Evolutionary conservation across 2,329 filamentous ascomycete species (phyloP).

Genomic region (Fusarium torulosum): DNA sequence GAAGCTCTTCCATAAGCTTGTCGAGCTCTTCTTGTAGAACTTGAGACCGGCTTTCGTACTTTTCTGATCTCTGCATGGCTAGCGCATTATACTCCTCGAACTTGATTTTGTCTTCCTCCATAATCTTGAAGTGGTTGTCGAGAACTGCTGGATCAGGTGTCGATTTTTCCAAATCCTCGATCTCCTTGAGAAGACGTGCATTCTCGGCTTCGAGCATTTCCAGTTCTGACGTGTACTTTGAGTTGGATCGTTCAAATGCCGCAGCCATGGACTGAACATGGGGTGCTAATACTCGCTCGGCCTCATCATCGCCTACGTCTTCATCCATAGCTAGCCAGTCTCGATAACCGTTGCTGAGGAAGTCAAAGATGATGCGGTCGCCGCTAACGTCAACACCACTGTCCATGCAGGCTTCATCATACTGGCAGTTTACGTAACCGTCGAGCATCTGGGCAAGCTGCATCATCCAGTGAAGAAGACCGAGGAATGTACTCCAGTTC

Average conservation of each 20-base stretch:
- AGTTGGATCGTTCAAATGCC: conserved; percentile 87
- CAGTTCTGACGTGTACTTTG: conserved; percentile 86
- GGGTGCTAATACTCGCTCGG: conserved; percentile 80
- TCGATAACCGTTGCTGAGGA: conserved; percentile 88
- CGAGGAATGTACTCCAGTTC: conserved; percentile 96
- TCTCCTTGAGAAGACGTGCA: conserved; percentile 82
- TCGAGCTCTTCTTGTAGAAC: conserved; percentile 89
- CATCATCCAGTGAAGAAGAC: conserved; percentile 99
- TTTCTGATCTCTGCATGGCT: conserved; percentile 86
- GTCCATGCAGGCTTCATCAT: conserved; percentile 91
- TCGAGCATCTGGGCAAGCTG: conserved; percentile 95
- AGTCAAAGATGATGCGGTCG: conserved; percentile 94
- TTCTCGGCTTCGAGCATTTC: conserved; percentile 90
- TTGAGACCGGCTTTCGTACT: conserved; percentile 84
- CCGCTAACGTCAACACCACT: conserved; percentile 87
- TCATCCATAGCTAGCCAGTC: conserved; percentile 96
- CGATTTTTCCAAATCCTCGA: conserved; percentile 89
- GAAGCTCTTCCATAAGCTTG: conserved; percentile 79
- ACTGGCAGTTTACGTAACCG: conserved; percentile 79
- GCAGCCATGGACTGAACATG: conserved; percentile 89
- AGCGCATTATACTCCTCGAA: conserved; percentile 94
- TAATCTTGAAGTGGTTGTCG: conserved; percentile 90
- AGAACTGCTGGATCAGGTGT: conserved; percentile 85
- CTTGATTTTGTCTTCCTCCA: conserved; percentile 94
- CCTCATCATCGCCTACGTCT: conserved; percentile 87